Conservation (phyloP, 116 monocot species). For the Phalaenopsis hybrid region DNA sequence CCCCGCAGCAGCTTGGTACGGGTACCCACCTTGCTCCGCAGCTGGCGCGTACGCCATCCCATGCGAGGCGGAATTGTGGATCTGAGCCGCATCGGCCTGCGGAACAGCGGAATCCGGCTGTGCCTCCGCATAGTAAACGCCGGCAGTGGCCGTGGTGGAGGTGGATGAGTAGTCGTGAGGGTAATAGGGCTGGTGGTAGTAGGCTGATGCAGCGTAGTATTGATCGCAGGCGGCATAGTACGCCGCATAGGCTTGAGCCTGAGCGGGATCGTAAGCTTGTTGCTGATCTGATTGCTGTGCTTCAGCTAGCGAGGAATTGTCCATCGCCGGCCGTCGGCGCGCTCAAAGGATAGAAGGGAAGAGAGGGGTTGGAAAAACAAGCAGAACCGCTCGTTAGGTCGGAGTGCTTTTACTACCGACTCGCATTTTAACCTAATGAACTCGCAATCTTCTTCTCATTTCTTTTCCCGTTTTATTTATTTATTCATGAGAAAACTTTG, state of each 20-base stretch:
- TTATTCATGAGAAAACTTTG: too few relatives aligned
- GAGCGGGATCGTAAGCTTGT: conserved; percentile 24
- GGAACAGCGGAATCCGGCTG: neutral
- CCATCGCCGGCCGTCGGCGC: conserved; percentile 15
- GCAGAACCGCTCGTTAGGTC: too few relatives aligned
- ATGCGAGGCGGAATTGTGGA: neutral
- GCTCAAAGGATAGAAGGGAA: neutral
- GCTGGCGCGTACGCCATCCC: neutral
- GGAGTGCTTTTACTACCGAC: too few relatives aligned
- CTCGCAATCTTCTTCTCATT: too few relatives aligned
- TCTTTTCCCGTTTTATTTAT: too few relatives aligned
- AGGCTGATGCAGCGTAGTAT: conserved; percentile 10
- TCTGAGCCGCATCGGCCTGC: neutral
- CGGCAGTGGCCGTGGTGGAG: neutral
- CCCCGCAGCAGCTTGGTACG: conserved; percentile 14
- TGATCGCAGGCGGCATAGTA: conserved; percentile 20
- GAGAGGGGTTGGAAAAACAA: neutral
- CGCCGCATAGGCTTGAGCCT: conserved; percentile 19
- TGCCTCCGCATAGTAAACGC: neutral
- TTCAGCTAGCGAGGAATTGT: conserved; percentile 13
- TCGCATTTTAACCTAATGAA: too few relatives aligned
- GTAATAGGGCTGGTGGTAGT: conserved; percentile 19
- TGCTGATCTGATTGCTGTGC: conserved; percentile 5
- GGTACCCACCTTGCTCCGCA: conserved; percentile 1
- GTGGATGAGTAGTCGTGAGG: conserved; percentile 8